phyloP scores from a whole-genome alignment of 192 early-diverging fungal genomes.

The Coemansia sp. region DNA sequence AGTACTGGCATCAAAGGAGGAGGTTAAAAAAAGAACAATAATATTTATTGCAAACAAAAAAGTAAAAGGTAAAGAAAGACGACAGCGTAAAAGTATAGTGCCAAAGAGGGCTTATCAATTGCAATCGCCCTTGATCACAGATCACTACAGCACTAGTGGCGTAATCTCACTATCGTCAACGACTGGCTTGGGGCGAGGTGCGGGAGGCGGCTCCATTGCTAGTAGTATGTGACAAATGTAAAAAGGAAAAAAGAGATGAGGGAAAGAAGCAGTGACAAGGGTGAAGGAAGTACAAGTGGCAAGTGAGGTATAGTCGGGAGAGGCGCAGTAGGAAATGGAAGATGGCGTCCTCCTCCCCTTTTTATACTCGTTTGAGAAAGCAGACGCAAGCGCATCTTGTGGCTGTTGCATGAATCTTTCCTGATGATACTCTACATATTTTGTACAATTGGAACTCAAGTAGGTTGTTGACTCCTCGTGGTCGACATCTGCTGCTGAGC shows the following conservation, averaged over 20 bases:
- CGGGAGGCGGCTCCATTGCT: slow-evolving; percentile 37
- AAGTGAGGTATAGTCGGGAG: neutral
- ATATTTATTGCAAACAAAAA: neutral
- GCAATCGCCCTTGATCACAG: neutral
- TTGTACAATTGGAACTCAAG: neutral
- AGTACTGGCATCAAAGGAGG: neutral
- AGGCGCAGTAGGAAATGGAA: neutral
- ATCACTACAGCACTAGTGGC: slow-evolving; percentile 22
- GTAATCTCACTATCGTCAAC: slow-evolving; percentile 25
- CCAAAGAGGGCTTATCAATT: neutral
- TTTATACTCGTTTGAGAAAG: neutral
- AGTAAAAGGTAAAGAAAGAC: neutral
- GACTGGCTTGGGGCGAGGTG: slow-evolving; percentile 19
- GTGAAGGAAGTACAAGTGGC: neutral
- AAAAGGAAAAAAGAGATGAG: neutral
- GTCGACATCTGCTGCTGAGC: neutral
- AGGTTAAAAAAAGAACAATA: neutral
- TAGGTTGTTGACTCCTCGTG: neutral
- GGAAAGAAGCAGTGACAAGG: neutral
- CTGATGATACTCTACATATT: too few relatives aligned
- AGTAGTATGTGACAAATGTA: slow-evolving; percentile 58
- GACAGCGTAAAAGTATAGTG: neutral
- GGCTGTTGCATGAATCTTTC: too few relatives aligned
- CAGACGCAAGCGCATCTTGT: neutral
- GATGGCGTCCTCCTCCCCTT: neutral